Percentiles rank a stretch among this genome's conserved stretches.
phyloP scores from a whole-genome alignment of 2,329 filamentous ascomycete species.

The Monosporascus cannonballus region DNA sequence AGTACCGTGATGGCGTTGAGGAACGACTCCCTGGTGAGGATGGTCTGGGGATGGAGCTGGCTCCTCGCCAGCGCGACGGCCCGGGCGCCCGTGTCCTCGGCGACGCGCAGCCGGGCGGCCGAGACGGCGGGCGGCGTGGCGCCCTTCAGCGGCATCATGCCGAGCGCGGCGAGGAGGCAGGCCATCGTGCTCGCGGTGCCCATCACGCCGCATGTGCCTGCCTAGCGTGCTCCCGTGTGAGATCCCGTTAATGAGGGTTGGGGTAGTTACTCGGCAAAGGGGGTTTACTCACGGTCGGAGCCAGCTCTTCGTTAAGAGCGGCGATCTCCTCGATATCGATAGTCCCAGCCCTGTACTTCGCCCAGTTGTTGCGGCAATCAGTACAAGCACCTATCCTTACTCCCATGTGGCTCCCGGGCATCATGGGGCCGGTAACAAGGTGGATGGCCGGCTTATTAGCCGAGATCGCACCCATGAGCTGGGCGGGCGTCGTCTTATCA shows the following conservation, averaged over 20 bases:
- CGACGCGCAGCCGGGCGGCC: slow-evolving; percentile 74
- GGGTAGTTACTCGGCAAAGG: not conserved
- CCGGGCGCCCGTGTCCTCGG: slow-evolving; percentile 62
- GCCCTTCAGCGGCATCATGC: slow-evolving; percentile 71
- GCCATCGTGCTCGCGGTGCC: slow-evolving; percentile 90
- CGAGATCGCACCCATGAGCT: slow-evolving; percentile 70
- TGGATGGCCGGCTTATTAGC: slow-evolving; percentile 67
- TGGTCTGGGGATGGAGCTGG: slow-evolving; percentile 60
- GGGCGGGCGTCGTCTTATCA: slow-evolving; percentile 68
- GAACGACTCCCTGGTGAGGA: slow-evolving; percentile 71
- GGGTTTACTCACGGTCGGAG: slow-evolving; percentile 51
- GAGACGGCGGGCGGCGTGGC: slow-evolving; percentile 75
- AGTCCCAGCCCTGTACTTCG: slow-evolving; percentile 56
- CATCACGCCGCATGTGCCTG: slow-evolving; percentile 85
- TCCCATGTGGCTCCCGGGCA: slow-evolving; percentile 63
- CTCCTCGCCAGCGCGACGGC: slow-evolving; percentile 64
- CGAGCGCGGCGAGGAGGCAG: slow-evolving; percentile 74
- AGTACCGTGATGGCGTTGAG: slow-evolving; percentile 82
- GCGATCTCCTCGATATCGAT: slow-evolving; percentile 68
- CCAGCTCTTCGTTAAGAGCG: slow-evolving; percentile 65
- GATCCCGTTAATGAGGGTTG: slow-evolving; percentile 1
- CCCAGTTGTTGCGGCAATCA: slow-evolving; percentile 71
- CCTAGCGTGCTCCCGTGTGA: slow-evolving; percentile 25
- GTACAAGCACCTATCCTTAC: slow-evolving; percentile 66
- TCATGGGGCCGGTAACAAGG: slow-evolving; percentile 68